A percentile compares a stretch with the other conserved stretches of the same genome.
Evolutionary conservation across 495 filamentous ascomycete genomes (phyloP).

Genomic region (Alectoria sarmentosa): DNA sequence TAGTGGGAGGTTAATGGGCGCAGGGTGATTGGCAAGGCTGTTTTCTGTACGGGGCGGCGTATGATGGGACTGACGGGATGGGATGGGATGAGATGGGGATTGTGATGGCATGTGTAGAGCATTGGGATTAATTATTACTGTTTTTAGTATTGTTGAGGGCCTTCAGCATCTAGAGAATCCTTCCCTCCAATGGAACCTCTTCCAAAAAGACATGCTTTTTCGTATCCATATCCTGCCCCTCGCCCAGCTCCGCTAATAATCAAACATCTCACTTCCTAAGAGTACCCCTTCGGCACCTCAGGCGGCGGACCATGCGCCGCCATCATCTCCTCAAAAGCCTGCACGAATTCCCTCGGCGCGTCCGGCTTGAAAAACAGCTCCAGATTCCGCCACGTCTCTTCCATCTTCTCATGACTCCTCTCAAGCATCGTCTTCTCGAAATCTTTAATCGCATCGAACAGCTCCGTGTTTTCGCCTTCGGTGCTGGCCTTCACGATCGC

Average conservation of each 20-base stretch:
- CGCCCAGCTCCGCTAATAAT: background rate
- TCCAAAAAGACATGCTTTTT: background rate
- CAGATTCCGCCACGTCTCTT: constrained; percentile 14
- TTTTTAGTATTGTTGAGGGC: too few relatives aligned
- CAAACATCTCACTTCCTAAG: background rate
- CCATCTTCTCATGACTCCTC: constrained; percentile 13
- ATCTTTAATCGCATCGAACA: background rate
- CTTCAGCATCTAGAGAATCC: too few relatives aligned
- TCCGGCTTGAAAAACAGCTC: constrained; percentile 1
- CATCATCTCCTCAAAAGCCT: constrained; percentile 13
- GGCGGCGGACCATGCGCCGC: constrained; percentile 5
- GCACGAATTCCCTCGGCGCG: constrained; percentile 9
- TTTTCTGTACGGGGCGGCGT: too few relatives aligned
- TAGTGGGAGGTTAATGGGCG: background rate
- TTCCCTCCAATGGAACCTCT: too few relatives aligned
- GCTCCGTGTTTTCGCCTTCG: constrained; percentile 18
- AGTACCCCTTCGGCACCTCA: background rate
- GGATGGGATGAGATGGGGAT: too few relatives aligned
- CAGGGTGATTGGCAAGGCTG: background rate
- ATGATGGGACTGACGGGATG: too few relatives aligned
- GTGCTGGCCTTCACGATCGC: constrained; percentile 12
- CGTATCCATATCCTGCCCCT: background rate
- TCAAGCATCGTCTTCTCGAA: constrained; percentile 6
- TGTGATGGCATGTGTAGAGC: too few relatives aligned
- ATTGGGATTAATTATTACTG: too few relatives aligned